Evolutionary conservation across 2,329 filamentous ascomycete species (phyloP), one percentile per base, ranked within the genome.

Genomic region (Paecilomyces niveus): DNA sequence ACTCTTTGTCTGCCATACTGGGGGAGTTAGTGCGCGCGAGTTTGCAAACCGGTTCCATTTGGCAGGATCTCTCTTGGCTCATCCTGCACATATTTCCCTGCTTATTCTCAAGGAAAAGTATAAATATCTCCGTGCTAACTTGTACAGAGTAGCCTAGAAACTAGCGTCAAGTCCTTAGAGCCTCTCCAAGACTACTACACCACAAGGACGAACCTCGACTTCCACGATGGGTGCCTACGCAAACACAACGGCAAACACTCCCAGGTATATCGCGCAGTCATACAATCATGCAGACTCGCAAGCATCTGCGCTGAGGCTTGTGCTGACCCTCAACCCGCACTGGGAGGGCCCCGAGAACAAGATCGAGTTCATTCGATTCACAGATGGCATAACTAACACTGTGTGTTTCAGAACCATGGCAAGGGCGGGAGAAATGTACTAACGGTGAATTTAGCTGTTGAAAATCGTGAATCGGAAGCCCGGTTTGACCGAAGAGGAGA

Each of bases 311-410:
- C 81, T 89, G 61, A 83, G 84, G 63, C 85, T 99, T 63, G 87
- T 97, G 68, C 80, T 91, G 65, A 84, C 89, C 29, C 81, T 97
- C 61, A 84, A 88, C 60, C 92, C 92, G 10, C 86, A 95, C 67
- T 99, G 94, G 94, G 82, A 86, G 65, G 82, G 83, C 54, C 79
- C 83, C 35, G 85, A 87, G 63, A 89, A 89, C 58, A 84, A 87
- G 51, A 83, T 99, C 67, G 87, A 94, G 69, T 90, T 97, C 71
- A 83, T 91, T 65, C 88, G 89, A 63, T 99, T 97, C 79, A 99
- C 92, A 45, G 94, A 99, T 70, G 94, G 94, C 70, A 99, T 97
- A 77, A 99, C 94, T 65, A 99, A 99, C 77, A 97, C 92, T 64
- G 83, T 85, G 76, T 65, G 82, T 80, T 57, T 24, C 35, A 15